phyloP scores from a whole-genome alignment of 495 filamentous ascomycete genomes.

The Zalerion maritima region DNA sequence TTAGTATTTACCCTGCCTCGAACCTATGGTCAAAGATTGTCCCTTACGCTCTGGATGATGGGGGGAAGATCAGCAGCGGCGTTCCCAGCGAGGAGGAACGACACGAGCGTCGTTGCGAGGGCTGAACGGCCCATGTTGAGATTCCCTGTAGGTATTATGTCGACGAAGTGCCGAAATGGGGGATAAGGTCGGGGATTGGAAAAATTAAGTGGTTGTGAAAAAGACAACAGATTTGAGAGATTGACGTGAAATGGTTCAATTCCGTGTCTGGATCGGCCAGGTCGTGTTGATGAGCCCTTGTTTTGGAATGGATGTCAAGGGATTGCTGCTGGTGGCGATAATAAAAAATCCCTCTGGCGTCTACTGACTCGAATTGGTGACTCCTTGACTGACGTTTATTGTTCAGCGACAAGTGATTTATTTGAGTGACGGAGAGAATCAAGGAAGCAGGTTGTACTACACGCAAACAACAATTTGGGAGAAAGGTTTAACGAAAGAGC shows the following conservation, averaged over 20 bases:
- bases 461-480: too few species aligned
- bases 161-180: background rate
- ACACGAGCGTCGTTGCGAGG: conserved; percentile 25
- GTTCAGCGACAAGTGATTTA: too few species aligned
- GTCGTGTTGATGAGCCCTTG: conserved; percentile 1
- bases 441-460: too few species aligned
- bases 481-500: too few species aligned
- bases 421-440: too few species aligned
- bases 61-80: conserved; percentile 2
- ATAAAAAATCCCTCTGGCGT: too few species aligned
- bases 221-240: background rate
- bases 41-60: too few species aligned
- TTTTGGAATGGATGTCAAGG: conserved; percentile 3
- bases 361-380: too few species aligned
- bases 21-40: too few species aligned
- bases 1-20: background rate
- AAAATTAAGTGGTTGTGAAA: conserved; percentile 1
- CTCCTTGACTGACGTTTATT: too few species aligned
- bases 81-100: conserved; percentile 18
- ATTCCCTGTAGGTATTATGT: conserved; percentile 1
- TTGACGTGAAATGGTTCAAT: conserved; percentile 1
- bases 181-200: conserved; percentile 2
- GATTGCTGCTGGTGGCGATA: too few species aligned
- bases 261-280: conserved; percentile 1
- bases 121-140: conserved; percentile 26